Conservation (phyloP, 139 green algal species). For the Cymbomonas tetramitiformis region DNA sequence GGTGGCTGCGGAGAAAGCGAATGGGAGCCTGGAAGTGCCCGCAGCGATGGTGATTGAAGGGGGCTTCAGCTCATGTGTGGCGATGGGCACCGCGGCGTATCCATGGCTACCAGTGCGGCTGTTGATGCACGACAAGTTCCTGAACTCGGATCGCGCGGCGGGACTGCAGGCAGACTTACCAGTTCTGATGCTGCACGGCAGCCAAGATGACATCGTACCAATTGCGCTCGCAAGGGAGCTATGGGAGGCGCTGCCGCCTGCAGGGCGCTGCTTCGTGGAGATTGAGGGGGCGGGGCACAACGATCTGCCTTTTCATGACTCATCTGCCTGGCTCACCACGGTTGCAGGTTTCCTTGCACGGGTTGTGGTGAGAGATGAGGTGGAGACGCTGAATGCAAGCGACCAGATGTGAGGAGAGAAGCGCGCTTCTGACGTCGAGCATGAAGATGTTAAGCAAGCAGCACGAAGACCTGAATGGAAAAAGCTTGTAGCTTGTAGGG, state of each 20-base stretch:
- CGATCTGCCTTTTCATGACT: neutral
- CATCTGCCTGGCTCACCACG: neutral
- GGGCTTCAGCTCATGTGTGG: neutral
- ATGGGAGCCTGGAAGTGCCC: neutral
- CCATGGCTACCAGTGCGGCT: neutral
- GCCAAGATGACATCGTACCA: neutral
- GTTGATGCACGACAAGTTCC: slow-evolving; percentile 1
- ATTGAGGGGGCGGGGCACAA: neutral
- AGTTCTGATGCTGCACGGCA: neutral
- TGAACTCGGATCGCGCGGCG: neutral
- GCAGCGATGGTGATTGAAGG: neutral
- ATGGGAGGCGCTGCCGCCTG: neutral
- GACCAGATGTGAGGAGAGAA: too few relatives aligned
- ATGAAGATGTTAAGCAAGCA: too few relatives aligned
- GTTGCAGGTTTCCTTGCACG: too few relatives aligned
- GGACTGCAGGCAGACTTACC: neutral
- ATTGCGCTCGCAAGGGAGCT: neutral
- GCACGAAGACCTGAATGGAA: too few relatives aligned
- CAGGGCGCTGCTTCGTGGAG: neutral
- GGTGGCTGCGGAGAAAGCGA: neutral
- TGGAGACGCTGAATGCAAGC: too few relatives aligned
- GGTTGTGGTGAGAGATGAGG: too few relatives aligned
- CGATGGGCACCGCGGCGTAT: slow-evolving; percentile 2
- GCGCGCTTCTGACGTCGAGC: too few relatives aligned
- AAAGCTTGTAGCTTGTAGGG: too few relatives aligned